phyloP scores from a whole-genome alignment of 2,329 filamentous ascomycete genomes.

The Dothideomycetes sp. region DNA sequence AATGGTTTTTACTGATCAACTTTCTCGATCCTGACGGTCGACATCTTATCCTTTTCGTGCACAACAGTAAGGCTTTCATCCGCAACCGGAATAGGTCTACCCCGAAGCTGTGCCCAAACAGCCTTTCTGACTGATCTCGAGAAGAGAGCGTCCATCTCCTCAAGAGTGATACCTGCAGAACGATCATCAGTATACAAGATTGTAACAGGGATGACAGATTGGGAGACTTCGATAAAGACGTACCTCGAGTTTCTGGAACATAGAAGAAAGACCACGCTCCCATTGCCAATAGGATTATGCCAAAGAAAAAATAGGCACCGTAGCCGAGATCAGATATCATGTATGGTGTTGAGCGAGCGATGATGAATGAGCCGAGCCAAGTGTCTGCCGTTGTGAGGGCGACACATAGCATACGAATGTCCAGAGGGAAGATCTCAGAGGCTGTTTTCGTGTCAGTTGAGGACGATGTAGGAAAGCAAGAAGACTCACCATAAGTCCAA shows the following conservation, averaged over 20 bases:
- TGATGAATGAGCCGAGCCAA: conserved; percentile 33
- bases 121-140: not conserved
- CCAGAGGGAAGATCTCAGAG: conserved; percentile 40
- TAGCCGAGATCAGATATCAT: conserved; percentile 31
- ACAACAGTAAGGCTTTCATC: not conserved
- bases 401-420: conserved; percentile 33
- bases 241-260: conserved; percentile 62
- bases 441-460: conserved; percentile 34
- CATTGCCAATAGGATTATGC: conserved; percentile 28
- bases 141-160: conserved; percentile 3
- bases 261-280: conserved; percentile 58
- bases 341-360: conserved; percentile 29
- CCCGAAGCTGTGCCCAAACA: not conserved
- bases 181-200: too few species aligned
- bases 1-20: not conserved
- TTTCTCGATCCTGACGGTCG: not conserved
- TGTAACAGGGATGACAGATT: too few species aligned
- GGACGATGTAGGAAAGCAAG: not conserved
- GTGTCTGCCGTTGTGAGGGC: conserved; percentile 30
- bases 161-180: not conserved
- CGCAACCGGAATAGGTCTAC: not conserved
- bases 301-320: conserved; percentile 32
- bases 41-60: not conserved
- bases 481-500: conserved; percentile 13
- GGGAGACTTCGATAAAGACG: too few species aligned